Evolutionary conservation across 164 flowering plant species (phyloP).

Genomic region (Buxus sempervirens): DNA sequence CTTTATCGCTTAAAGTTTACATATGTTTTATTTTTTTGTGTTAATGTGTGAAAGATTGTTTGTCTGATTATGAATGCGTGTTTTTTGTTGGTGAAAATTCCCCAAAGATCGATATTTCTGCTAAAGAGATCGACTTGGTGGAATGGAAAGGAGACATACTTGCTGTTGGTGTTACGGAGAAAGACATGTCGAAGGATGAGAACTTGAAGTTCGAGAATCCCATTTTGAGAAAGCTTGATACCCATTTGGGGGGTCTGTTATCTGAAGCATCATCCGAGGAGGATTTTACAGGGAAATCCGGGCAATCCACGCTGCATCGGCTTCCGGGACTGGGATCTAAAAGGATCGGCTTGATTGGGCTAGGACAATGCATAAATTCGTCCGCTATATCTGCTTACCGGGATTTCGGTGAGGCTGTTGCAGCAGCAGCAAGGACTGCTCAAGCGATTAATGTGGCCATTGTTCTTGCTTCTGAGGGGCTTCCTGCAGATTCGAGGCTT

Average conservation of each 20-base stretch:
- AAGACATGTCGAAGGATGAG: constrained; percentile 74
- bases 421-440: constrained; percentile 71
- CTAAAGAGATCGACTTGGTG: constrained; percentile 50
- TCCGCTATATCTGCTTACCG: constrained; percentile 28
- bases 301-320: constrained; percentile 77
- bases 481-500: constrained; percentile 56
- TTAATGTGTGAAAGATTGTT: neutral
- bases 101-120: constrained; percentile 49
- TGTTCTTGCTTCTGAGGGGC: constrained; percentile 66
- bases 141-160: constrained; percentile 99
- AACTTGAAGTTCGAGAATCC: constrained; percentile 63
- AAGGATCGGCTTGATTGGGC: constrained; percentile 81
- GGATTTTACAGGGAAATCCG: constrained; percentile 88
- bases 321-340: constrained; percentile 74
- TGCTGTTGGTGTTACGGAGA: constrained; percentile 87
- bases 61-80: neutral
- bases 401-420: constrained; percentile 67
- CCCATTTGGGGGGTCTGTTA: constrained; percentile 64
- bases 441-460: constrained; percentile 73
- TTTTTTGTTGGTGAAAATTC: constrained; percentile 13
- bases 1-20: too few relatives aligned
- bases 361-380: constrained; percentile 45
- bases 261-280: constrained; percentile 85
- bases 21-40: too few relatives aligned
- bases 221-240: constrained; percentile 60